phyloP scores from a whole-genome alignment of 2,329 filamentous ascomycete species.

The Fusarium burgessii region DNA sequence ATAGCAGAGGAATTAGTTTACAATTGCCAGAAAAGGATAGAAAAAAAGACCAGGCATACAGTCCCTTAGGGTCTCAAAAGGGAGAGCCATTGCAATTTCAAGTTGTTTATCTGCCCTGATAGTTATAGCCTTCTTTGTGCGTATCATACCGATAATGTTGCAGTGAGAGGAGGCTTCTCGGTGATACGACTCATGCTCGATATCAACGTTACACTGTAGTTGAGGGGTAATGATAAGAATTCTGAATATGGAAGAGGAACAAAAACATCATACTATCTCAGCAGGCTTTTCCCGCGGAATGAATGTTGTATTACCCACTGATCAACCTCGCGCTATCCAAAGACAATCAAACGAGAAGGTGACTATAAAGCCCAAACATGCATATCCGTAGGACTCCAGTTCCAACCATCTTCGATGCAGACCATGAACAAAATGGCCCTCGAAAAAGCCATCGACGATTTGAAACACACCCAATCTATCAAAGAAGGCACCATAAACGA shows the following conservation, averaged over 20 bases:
- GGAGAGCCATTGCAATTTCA: no score
- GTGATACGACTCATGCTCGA: not conserved
- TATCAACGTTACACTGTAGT: not conserved
- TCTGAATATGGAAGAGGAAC: not conserved
- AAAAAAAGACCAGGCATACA: no score
- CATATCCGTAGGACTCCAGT: not conserved
- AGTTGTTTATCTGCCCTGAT: no score
- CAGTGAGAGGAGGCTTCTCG: no score
- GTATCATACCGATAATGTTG: not conserved
- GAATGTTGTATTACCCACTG: not conserved
- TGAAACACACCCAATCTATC: not conserved
- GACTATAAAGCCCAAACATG: not conserved
- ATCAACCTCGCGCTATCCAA: not conserved
- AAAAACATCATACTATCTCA: not conserved
- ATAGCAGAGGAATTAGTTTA: not conserved
- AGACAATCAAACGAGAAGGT: accelerated
- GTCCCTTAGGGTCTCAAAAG: no score
- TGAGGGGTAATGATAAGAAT: constrained; percentile 1
- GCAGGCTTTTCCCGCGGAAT: not conserved
- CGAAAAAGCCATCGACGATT: not conserved
- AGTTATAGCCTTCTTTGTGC: no score
- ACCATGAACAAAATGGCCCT: not conserved
- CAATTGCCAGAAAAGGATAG: no score
- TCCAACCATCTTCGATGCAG: not conserved
- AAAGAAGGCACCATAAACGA: constrained; percentile 7